These are phyloP conservation scores for Fusarium sp. DNA, from an alignment of 2,329 filamentous ascomycete genomes.

Conservation along the genomic window DNA sequence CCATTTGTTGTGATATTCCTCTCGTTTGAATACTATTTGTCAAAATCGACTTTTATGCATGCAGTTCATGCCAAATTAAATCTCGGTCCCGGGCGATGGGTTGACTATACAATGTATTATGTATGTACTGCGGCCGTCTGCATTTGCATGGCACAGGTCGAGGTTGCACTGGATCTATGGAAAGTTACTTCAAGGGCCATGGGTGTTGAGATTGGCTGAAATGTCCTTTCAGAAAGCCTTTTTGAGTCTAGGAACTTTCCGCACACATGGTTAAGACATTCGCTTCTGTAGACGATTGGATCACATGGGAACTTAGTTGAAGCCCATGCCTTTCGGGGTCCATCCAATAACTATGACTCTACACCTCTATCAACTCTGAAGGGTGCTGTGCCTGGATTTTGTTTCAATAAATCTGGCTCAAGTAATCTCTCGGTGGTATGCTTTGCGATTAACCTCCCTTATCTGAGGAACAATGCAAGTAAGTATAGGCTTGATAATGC, in stretches of 20 bases:
- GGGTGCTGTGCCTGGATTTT: conserved; percentile 21
- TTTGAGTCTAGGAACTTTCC: conserved; percentile 31
- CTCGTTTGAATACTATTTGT: conserved; percentile 1
- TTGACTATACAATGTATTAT: conserved; percentile 2
- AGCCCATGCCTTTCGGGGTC: conserved; percentile 28
- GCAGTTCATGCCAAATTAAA: conserved; percentile 8
- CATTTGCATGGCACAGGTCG: conserved; percentile 28
- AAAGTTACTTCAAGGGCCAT: conserved; percentile 16
- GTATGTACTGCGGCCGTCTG: conserved; percentile 26
- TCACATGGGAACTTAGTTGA: conserved; percentile 26
- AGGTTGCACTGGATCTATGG: conserved; percentile 37
- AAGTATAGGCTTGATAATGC: conserved; percentile 30
- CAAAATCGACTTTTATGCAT: conserved; percentile 9
- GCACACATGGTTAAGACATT: conserved; percentile 25
- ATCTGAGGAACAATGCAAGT: conserved; percentile 21
- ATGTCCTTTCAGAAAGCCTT: not conserved
- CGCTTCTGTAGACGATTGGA: conserved; percentile 22
- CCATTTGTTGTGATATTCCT: conserved; percentile 11
- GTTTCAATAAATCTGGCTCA: conserved; percentile 10
- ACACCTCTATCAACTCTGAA: conserved; percentile 11
- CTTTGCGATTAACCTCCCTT: conserved; percentile 33
- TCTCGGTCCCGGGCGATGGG: conserved; percentile 15
- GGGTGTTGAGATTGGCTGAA: conserved; percentile 13
- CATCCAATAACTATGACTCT: conserved; percentile 22
- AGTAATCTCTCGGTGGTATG: conserved; percentile 33